A percentile compares a stretch with the other conserved stretches of the same genome.
Evolutionary conservation across 1,284 basidiomycete genomes (phyloP).

Genomic region (Sporisorium exsertum): DNA sequence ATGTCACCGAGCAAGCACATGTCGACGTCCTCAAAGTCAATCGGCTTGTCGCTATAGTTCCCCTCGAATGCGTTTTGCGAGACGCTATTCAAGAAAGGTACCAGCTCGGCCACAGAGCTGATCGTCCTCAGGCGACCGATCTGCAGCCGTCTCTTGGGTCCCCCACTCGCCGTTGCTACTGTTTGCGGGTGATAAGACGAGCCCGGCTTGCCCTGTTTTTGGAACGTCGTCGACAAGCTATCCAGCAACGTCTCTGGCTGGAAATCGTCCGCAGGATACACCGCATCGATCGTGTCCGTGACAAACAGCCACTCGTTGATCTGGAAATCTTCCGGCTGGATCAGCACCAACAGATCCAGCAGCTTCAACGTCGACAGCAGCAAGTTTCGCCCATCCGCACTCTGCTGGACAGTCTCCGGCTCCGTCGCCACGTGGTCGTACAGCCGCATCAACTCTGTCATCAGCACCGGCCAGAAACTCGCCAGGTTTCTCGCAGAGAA

Average conservation of each 20-base stretch:
- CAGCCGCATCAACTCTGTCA: constrained; percentile 85
- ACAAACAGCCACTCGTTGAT: constrained; percentile 99
- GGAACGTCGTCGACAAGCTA: constrained; percentile 80
- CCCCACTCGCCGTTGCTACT: not conserved
- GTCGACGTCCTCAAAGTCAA: constrained; percentile 45
- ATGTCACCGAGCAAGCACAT: constrained; percentile 48
- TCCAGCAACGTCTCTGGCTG: constrained; percentile 89
- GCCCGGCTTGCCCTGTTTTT: constrained; percentile 67
- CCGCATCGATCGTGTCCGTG: constrained; percentile 94
- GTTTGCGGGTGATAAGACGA: not conserved
- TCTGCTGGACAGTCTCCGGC: constrained; percentile 73
- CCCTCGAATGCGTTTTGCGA: constrained; percentile 41
- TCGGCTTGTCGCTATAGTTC: constrained; percentile 23
- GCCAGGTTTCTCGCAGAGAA: constrained; percentile 89
- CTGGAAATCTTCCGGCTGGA: constrained; percentile 98
- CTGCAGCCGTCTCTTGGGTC: constrained; percentile 15
- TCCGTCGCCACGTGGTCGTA: constrained; percentile 73
- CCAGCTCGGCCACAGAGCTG: constrained; percentile 22
- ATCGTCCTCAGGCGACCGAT: constrained; percentile 16
- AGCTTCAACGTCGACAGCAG: constrained; percentile 92
- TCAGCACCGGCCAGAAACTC: constrained; percentile 95
- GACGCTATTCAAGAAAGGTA: constrained; percentile 36
- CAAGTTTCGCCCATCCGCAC: constrained; percentile 83
- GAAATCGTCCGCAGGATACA: constrained; percentile 86
- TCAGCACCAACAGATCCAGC: constrained; percentile 86